Base-by-base conservation (phyloP, 805 yeast species). In the Cyberlindnera misumaiensis region DNA sequence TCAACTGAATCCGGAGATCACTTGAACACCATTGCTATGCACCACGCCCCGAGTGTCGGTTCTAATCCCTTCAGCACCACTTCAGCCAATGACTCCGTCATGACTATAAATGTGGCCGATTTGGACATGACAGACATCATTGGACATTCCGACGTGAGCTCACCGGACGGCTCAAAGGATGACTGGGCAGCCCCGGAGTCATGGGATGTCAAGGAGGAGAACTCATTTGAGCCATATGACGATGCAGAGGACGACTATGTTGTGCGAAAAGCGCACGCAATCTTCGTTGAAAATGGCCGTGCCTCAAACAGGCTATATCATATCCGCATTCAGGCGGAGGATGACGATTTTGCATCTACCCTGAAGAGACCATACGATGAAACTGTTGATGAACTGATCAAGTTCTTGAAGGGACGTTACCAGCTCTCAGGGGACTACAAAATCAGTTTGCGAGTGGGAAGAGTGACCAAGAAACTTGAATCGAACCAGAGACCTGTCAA, bases 271-370 rank as follows among this genome's bases (percentile, higher is more conserved):
- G 56, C 56, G 3, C 65, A 60, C 37, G 13, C 60, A 28, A 61
- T 64, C 30, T 59, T 58, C 17, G 51, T 48, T 10, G 28, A 36
- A 2, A 57, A 60, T 41, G 48, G 58, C 29, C 47, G 60, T 28
- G 4, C 33, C 10, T 38, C 38, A 54, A 59, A 42, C 49, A 55
- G 28, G 14, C 33, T 36, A 5, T 73, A 65, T 47, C 73, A 69
- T 44, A 65, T 90, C 16, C 77, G 95, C 43, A 80, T 90, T 2
- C 88, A 83, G 63, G 77, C 83, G 42, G 83, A 78, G 37, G 95
- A 85, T 41, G 89, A 87, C 49, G 83, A 88, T 10, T 85, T 87
- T 47, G 83, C 93, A 12, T 68, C 80, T 0, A 85, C 96, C 1
- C 64, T 90, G 15, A 77, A 88, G 12, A 81, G 95, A 53, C 76